Base-by-base conservation (phyloP, 441 rosid genomes). In the Eutrema salsugineum region DNA sequence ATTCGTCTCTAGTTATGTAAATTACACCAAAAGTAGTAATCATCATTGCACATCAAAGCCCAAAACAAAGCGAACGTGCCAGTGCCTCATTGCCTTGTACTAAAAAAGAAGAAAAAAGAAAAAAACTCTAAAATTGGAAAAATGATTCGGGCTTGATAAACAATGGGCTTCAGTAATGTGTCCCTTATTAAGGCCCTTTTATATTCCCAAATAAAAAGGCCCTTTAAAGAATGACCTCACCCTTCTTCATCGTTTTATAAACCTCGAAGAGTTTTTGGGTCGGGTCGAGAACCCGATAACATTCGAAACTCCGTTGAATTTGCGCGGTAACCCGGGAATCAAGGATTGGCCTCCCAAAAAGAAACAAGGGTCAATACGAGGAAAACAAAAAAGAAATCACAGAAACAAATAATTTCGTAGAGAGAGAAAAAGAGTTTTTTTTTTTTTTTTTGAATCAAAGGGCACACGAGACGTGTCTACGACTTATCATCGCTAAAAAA, bases 281-380 rank as follows among this genome's bases (percentile, higher is more conserved):
- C 68, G 69, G 76, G 76, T 71, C 69, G 7, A 59, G 36, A 55
- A 24, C 30, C 61, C 22, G 16, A 17, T 27, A 1, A 28, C 1
- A 9, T 43, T 63, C 11, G 12, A 44, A 62, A 8, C 1, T 40
- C 46, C 39, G 19, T 63, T 40, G 65, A 16, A 42, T 68, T 70
- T 86, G 77, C 78, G 87, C 84, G 88, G 87, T 79, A 80, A 79
- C 67, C 87, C 94, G 83, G 46, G 79, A 79, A 14, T 79, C 3
- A 48, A 73, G 91, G 84, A 16, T 63, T 20, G 40, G 14, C 27
- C 40, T 63, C 55, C 42, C 62, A 53, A 46, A 7, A 28, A 38
- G 14, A 54, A 64, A 63, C 43, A 58, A 4, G 39, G 22, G 7
- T 9, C 50, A 53, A 55, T 38, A 22, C 67, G 11, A 77, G 2